phyloP scores from a whole-genome alignment of 305 asterid genomes.

The Solanum hybrid region DNA sequence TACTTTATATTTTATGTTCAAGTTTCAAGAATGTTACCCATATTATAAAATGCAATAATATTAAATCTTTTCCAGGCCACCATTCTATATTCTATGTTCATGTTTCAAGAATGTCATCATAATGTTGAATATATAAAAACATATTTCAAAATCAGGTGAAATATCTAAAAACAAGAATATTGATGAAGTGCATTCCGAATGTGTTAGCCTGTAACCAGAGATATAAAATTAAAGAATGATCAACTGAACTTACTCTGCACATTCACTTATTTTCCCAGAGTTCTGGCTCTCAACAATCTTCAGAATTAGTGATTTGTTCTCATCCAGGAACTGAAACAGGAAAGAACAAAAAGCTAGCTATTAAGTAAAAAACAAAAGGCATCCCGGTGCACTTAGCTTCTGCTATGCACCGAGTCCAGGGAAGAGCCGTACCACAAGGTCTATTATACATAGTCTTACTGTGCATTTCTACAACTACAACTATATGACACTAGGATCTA shows the following conservation, averaged over 20 bases:
- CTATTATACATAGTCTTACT: background rate
- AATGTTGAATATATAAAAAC: background rate
- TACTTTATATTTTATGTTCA: background rate
- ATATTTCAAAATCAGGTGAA: background rate
- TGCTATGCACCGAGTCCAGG: background rate
- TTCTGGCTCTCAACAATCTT: constrained; percentile 95
- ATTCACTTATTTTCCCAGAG: constrained; percentile 75
- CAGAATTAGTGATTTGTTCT: constrained; percentile 83
- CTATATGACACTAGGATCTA: too few species aligned
- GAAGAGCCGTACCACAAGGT: background rate
- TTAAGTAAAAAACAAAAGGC: background rate
- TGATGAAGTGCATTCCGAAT: background rate
- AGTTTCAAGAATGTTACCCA: background rate
- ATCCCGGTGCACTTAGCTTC: background rate
- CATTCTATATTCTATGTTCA: background rate
- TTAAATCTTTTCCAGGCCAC: background rate
- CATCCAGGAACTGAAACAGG: constrained; percentile 63
- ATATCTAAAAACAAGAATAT: background rate
- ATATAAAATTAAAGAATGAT: background rate
- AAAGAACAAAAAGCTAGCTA: background rate
- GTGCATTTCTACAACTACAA: too few species aligned
- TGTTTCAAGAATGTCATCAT: background rate
- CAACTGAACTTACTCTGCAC: constrained; percentile 67
- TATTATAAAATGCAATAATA: background rate
- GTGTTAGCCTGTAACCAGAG: background rate